Percentiles rank a stretch among this genome's conserved stretches.
Conservation (phyloP, 352 stramenopile species). For the Phytopythium aichiense region DNA sequence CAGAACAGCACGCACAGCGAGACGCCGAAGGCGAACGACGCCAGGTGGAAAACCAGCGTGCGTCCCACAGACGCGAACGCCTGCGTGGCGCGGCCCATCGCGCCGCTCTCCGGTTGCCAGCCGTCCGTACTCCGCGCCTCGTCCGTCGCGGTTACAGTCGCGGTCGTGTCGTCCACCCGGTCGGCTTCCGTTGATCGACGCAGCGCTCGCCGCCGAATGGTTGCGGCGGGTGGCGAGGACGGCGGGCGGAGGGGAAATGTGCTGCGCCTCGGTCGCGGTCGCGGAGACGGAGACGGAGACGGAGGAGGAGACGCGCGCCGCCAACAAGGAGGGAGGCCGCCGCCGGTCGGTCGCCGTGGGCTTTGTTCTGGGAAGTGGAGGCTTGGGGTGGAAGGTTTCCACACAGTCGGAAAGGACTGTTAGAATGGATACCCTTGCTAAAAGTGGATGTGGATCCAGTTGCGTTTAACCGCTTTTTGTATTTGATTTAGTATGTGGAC, state of each 20-base stretch:
- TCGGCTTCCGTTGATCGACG: neutral
- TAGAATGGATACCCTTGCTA: neutral
- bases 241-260: neutral
- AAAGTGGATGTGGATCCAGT: neutral
- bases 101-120: neutral
- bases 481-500: neutral
- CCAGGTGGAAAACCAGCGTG: constrained; percentile 55
- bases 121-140: neutral
- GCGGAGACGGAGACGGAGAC: neutral
- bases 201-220: constrained; percentile 1
- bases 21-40: constrained; percentile 35
- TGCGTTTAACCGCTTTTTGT: neutral
- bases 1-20: constrained; percentile 31
- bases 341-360: neutral
- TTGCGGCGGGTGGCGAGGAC: neutral
- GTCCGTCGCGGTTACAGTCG: neutral
- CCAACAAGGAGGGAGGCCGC: neutral
- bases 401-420: neutral
- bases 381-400: neutral
- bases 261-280: neutral
- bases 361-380: neutral
- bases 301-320: neutral
- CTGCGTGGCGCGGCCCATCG: constrained; percentile 16
- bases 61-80: constrained; percentile 29
- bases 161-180: neutral